Conservation (phyloP, 495 filamentous ascomycete species). For the Talaromyces trachyspermus region DNA sequence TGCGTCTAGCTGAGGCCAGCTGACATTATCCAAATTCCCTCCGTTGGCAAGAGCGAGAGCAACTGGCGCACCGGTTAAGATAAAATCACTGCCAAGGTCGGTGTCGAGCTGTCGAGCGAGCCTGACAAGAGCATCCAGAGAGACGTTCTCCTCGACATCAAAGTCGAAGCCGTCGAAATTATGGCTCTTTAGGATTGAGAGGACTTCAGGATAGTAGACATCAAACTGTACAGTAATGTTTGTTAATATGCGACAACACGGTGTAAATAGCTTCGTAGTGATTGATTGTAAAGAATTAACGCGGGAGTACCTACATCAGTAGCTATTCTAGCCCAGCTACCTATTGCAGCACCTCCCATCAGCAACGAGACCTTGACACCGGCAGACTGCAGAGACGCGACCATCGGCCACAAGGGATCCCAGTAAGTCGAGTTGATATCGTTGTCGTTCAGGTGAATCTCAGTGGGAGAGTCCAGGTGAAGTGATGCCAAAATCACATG, state of each 20-base stretch:
- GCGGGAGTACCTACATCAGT: constrained; percentile 17
- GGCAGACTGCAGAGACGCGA: constrained; percentile 49
- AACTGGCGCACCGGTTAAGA: constrained; percentile 62
- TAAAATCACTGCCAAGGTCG: constrained; percentile 55
- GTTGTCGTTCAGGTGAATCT: constrained; percentile 67
- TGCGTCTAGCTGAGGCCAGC: constrained; percentile 1
- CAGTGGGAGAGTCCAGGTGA: constrained; percentile 59
- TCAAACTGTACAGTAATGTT: constrained; percentile 45
- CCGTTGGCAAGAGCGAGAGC: constrained; percentile 27
- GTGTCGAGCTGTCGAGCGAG: constrained; percentile 51
- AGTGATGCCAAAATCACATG: constrained; percentile 75
- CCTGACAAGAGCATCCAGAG: constrained; percentile 44
- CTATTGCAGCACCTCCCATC: constrained; percentile 72
- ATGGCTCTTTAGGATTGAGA: constrained; percentile 37
- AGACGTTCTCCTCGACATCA: constrained; percentile 62
- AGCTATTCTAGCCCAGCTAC: constrained; percentile 60
- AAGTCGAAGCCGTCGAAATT: constrained; percentile 57
- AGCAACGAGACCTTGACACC: constrained; percentile 72
- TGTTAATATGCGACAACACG: constrained; percentile 6
- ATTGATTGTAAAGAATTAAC: not conserved
- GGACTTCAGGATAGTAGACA: constrained; percentile 49
- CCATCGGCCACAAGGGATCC: constrained; percentile 60
- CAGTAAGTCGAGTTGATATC: constrained; percentile 41
- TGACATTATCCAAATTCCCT: constrained; percentile 7
- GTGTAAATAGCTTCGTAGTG: no score